Base-by-base conservation (phyloP, 306 rosid genomes). In the Styphnolobium japonicum region DNA sequence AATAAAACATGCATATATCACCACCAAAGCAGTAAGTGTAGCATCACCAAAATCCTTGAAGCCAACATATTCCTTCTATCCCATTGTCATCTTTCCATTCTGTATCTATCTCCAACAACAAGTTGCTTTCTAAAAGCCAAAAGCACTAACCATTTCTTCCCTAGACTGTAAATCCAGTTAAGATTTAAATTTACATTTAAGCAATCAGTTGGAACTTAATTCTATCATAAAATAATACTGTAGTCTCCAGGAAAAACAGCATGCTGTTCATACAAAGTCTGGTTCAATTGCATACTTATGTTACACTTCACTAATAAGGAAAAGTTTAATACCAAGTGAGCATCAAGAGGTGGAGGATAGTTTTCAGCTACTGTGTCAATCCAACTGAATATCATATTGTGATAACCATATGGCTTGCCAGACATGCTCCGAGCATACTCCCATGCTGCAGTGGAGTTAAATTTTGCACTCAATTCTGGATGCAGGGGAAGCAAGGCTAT, bases 341-440 rank as follows among this genome's bases (percentile, higher is more conserved):
- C 94, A 91, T 93, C 98, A 86, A 93, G 98, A 93, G 98, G 98
- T 57, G 98, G 98, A 61, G 98, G 98, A 86, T 87, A 93, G 88
- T 93, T 93, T 74, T 93, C 98, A 6, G 93, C 82, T 77, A 93
- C 83, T 3, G 98, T 93, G 85, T 93, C 98, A 80, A 93, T 93
- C 98, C 98, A 93, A 83, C 98, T 93, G 75, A 93, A 93, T 73
- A 93, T 93, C 98, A 93, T 93, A 81, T 93, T 93, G 73, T 93
- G 97, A 85, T 93, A 93, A 64, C 98, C 98, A 80, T 93, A 93
- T 58, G 98, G 98, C 89, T 91, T 91, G 79, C 98, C 97, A 15
- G 93, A 85, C 98, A 93, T 93, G 86, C 88, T 89, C 82, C 89
- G 86, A 39, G 97, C 97, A 80, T 82, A 93, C 77, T 89, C 93